phyloP scores from a whole-genome alignment of 1,284 basidiomycete genomes.

The Peniophora sp. region DNA sequence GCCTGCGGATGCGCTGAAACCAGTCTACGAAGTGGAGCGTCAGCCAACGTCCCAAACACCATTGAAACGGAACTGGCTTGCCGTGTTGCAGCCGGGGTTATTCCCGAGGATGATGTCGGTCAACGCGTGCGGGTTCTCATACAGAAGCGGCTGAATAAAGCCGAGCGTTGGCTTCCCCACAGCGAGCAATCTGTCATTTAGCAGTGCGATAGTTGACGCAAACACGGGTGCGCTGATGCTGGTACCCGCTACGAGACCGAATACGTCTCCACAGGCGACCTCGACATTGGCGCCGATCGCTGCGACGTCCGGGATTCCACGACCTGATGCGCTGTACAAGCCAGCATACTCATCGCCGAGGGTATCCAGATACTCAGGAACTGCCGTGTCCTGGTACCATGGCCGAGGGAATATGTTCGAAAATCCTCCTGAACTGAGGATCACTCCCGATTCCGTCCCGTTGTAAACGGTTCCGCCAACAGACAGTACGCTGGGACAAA shows the following conservation, averaged over 20 bases:
- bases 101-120: neutral
- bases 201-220: slow-evolving; percentile 39
- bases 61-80: neutral
- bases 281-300: neutral
- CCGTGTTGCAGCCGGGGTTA: neutral
- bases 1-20: neutral
- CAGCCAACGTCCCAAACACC: neutral
- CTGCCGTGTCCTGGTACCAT: slow-evolving; percentile 1
- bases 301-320: slow-evolving; percentile 20
- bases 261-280: slow-evolving; percentile 10
- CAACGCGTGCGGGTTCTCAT: slow-evolving; percentile 11
- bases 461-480: slow-evolving; percentile 16
- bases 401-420: slow-evolving; percentile 2
- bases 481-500: slow-evolving; percentile 4
- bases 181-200: slow-evolving; percentile 43
- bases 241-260: slow-evolving; percentile 36
- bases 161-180: slow-evolving; percentile 33
- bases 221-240: slow-evolving; percentile 46
- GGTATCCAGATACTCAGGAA: neutral
- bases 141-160: slow-evolving; percentile 42
- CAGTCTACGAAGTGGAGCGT: neutral
- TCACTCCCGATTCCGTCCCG: slow-evolving; percentile 14
- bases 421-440: slow-evolving; percentile 5
- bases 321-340: slow-evolving; percentile 2
- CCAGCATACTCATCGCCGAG: slow-evolving; percentile 2